Base-by-base conservation (phyloP, 2,329 filamentous ascomycete species). In the Scedosporium aurantiacum region DNA sequence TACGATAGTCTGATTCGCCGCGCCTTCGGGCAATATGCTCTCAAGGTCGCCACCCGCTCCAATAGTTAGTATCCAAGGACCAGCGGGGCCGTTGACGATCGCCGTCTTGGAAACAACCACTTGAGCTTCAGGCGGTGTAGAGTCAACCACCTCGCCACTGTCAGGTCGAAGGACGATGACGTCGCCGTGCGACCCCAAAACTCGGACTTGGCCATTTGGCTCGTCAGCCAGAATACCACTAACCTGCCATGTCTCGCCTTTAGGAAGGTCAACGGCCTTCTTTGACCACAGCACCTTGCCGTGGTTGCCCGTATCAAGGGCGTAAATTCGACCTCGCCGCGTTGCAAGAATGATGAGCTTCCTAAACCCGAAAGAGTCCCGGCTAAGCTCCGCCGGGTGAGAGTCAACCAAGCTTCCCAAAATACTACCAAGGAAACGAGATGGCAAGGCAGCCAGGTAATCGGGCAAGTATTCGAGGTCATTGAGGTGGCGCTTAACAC, bases 361-460 rank as follows among this genome's bases (percentile, higher is more conserved):
- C 72, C 90, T 87, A 74, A 97, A 93, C 4, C 93, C 93, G 71
- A 97, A 97, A 45, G 80, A 84, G 68, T 94, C 89, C 16, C 85
- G 80, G 18, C 78, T 75, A n/a, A 87, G 76, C 5, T 78, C 78
- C 28, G 76, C 72, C 21, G 72, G 71, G 23, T 74, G 73, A 6
- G 58, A 60, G 45, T 60, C 45, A 1, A 73, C 68, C 16, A 81
- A 78, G 0, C 82, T 82, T 37, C 85, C 83, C 7, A 86, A 70
- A 16, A 90, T 77, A 65, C 84, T 87, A 63, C 82, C 82, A 2
- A 91, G 68, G 14, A 97, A 74, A 25, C 86, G 84, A 52, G 79
- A 75, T 4, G 91, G 91, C 8, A 97, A 77, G 16, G 78, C 78
- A 64, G 84, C 80, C 2, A 96, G 73, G 74, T 87, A 95, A 0